phyloP scores from a whole-genome alignment of 345 rosid species.

The Eucalyptus leucophloia region DNA sequence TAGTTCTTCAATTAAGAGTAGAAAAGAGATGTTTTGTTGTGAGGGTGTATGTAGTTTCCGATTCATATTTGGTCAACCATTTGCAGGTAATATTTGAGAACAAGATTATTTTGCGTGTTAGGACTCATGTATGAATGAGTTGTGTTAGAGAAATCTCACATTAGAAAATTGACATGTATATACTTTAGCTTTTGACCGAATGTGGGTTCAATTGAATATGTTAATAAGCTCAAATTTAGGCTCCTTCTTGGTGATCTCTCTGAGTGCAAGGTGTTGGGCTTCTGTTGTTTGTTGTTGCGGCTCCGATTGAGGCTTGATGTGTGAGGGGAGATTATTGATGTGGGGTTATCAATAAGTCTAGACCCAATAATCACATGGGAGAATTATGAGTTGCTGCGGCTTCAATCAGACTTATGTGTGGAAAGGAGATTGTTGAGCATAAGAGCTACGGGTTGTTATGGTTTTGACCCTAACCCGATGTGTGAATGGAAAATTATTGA shows the following conservation, averaged over 20 bases:
- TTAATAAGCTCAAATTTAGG: too few species aligned
- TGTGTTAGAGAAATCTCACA: too few species aligned
- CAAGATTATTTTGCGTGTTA: neutral
- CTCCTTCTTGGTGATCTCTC: rapidly evolving
- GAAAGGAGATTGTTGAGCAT: rapidly evolving
- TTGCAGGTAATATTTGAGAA: neutral
- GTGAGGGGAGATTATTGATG: too few species aligned
- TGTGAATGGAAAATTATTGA: too few species aligned
- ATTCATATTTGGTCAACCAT: neutral
- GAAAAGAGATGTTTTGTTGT: neutral
- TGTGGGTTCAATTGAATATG: rapidly evolving
- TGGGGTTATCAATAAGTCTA: too few species aligned
- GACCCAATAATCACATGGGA: too few species aligned
- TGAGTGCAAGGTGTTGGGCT: too few species aligned
- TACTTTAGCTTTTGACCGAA: too few species aligned
- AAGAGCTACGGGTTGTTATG: too few species aligned
- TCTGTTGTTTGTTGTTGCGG: rapidly evolving
- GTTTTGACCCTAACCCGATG: rapidly evolving
- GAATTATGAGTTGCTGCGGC: rapidly evolving
- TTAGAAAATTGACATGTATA: too few species aligned
- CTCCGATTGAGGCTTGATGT: rapidly evolving
- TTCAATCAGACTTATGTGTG: rapidly evolving
- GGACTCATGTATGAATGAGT: rapidly evolving
- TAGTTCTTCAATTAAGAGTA: neutral
- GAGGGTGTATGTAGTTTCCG: neutral